Evolutionary conservation across 768 basidiomycete species (phyloP).

Genomic region (Lentinula edodes): DNA sequence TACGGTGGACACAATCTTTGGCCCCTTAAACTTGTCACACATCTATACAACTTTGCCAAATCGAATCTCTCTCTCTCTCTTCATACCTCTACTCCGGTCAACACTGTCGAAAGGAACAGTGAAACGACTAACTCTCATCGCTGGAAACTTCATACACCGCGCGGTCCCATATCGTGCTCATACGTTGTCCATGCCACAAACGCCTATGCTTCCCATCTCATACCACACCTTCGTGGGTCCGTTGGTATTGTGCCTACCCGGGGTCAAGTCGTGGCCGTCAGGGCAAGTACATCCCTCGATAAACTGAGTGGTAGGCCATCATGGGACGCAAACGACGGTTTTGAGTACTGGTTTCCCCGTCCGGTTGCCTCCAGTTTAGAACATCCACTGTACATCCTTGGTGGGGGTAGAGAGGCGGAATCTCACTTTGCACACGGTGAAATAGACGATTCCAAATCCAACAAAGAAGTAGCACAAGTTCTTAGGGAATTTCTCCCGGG

Average conservation of each 20-base stretch:
- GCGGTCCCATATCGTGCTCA: slow-evolving; percentile 55
- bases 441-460: slow-evolving; percentile 53
- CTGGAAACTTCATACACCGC: slow-evolving; percentile 58
- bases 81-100: slow-evolving; percentile 73
- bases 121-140: slow-evolving; percentile 20
- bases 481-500: slow-evolving; percentile 57
- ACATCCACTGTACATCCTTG: slow-evolving; percentile 62
- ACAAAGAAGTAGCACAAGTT: slow-evolving; percentile 37
- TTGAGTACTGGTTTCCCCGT: slow-evolving; percentile 84
- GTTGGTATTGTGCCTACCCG: slow-evolving; percentile 63
- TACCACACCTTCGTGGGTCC: slow-evolving; percentile 60
- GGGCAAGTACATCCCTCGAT: slow-evolving; percentile 27
- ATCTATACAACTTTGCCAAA: slow-evolving; percentile 45
- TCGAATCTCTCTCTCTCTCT: slow-evolving; percentile 23
- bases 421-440: slow-evolving; percentile 44
- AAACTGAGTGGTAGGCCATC: slow-evolving; percentile 33
- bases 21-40: slow-evolving; percentile 77
- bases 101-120: slow-evolving; percentile 25
- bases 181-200: slow-evolving; percentile 86
- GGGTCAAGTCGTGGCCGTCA: slow-evolving; percentile 55
- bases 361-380: slow-evolving; percentile 25
- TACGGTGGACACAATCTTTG: slow-evolving; percentile 61
- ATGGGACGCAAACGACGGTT: slow-evolving; percentile 48
- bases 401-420: slow-evolving; percentile 53
- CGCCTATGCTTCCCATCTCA: slow-evolving; percentile 70